These are phyloP conservation scores for Niebla homalea DNA, from an alignment of 495 filamentous ascomycete species.

Conservation along the genomic window DNA sequence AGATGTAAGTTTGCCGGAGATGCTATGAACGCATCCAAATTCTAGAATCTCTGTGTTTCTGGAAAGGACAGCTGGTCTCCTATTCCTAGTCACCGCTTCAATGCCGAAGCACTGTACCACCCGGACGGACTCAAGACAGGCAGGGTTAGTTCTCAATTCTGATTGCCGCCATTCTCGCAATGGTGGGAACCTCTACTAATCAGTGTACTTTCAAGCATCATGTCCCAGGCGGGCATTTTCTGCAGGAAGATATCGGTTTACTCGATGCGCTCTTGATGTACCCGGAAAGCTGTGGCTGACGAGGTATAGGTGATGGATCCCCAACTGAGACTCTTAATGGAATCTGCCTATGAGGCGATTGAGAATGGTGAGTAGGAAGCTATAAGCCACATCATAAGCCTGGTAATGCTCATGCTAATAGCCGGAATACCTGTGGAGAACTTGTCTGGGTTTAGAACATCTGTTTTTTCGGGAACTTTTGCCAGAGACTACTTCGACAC, in stretches of 20 bases:
- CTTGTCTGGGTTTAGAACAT: slow-evolving; percentile 15
- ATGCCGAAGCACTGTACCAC: slow-evolving; percentile 34
- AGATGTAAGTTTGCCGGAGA: too few relatives aligned
- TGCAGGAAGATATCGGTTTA: slow-evolving; percentile 34
- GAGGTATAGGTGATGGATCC: slow-evolving; percentile 48
- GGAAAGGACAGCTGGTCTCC: slow-evolving; percentile 18
- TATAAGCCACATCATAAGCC: too few relatives aligned
- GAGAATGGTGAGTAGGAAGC: slow-evolving; percentile 35
- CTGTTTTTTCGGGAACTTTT: slow-evolving; percentile 19
- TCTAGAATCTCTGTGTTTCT: too few relatives aligned
- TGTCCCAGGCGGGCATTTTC: slow-evolving; percentile 4
- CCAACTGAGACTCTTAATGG: slow-evolving; percentile 57
- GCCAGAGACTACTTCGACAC: neutral
- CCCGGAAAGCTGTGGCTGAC: slow-evolving; percentile 30
- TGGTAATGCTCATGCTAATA: too few relatives aligned
- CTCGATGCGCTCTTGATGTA: slow-evolving; percentile 12
- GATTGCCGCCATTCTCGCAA: too few relatives aligned
- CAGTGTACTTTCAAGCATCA: too few relatives aligned
- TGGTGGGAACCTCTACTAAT: too few relatives aligned
- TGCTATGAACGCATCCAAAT: too few relatives aligned
- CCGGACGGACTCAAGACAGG: slow-evolving; percentile 16
- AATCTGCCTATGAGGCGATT: slow-evolving; percentile 63
- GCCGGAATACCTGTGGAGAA: slow-evolving; percentile 33
- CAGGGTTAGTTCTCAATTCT: neutral
- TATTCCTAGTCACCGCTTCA: slow-evolving; percentile 37